Percentiles rank a stretch among this genome's conserved stretches.
Evolutionary conservation across 495 filamentous ascomycete species (phyloP).

Genomic region (Tuber calosporum): DNA sequence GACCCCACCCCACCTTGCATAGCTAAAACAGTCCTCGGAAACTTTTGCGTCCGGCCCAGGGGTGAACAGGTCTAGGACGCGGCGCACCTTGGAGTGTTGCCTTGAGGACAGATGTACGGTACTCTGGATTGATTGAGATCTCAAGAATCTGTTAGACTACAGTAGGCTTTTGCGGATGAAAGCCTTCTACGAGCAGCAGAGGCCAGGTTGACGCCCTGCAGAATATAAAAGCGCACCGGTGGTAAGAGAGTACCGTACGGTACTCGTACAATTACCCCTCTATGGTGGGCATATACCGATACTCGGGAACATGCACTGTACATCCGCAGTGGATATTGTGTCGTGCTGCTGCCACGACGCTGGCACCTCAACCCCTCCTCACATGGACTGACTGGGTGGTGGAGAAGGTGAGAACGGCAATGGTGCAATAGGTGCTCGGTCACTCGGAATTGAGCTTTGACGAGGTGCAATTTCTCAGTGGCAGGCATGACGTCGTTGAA

Average conservation of each 20-base stretch:
- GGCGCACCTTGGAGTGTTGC: neutral
- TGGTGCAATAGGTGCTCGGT: neutral
- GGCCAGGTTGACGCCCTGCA: neutral
- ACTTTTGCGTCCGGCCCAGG: too few species aligned
- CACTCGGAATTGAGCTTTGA: neutral
- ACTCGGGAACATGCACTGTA: neutral
- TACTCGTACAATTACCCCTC: too few species aligned
- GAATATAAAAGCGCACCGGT: neutral
- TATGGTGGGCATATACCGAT: too few species aligned
- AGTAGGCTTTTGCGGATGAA: neutral
- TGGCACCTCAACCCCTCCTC: neutral
- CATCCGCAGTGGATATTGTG: neutral
- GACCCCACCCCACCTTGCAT: neutral
- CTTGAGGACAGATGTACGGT: neutral
- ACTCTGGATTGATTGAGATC: neutral
- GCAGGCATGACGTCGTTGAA: neutral
- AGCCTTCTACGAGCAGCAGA: neutral
- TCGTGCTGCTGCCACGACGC: neutral
- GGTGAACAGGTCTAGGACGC: neutral
- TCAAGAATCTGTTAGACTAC: neutral
- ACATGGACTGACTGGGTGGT: neutral
- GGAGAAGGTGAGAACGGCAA: neutral
- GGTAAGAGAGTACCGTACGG: neutral
- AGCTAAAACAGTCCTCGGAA: too few species aligned
- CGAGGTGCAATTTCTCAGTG: neutral